These are phyloP conservation scores for Fusarium sacchari DNA, from an alignment of 2,329 filamentous ascomycete species.

Conservation along the genomic window DNA sequence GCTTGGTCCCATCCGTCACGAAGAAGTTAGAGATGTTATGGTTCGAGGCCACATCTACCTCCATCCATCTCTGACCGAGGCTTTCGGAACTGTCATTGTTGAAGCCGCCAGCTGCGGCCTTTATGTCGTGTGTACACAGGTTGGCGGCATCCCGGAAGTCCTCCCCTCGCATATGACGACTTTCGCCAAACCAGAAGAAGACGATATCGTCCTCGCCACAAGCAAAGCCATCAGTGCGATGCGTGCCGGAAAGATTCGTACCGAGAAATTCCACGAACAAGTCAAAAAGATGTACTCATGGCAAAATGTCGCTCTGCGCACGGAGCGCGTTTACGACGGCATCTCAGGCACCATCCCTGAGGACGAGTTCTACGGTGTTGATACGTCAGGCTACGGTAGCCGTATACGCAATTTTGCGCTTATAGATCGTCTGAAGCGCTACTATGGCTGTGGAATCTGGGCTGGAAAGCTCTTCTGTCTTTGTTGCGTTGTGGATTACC, in stretches of 20 bases:
- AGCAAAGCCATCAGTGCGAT: constrained; percentile 88
- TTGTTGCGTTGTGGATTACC: constrained; percentile 92
- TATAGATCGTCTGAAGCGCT: constrained; percentile 93
- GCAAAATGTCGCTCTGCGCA: constrained; percentile 93
- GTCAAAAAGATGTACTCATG: constrained; percentile 99
- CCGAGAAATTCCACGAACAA: constrained; percentile 94
- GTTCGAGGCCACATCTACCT: constrained; percentile 95
- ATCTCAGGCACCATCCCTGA: constrained; percentile 88
- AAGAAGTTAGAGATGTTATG: constrained; percentile 98
- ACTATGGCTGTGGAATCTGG: constrained; percentile 98
- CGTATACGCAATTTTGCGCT: constrained; percentile 87
- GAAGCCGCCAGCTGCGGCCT: constrained; percentile 95
- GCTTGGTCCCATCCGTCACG: constrained; percentile 90
- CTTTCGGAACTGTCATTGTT: constrained; percentile 97
- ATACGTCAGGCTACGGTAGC: constrained; percentile 74
- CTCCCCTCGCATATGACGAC: constrained; percentile 96
- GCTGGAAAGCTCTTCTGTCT: constrained; percentile 97
- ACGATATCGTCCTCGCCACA: constrained; percentile 90
- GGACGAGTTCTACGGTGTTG: constrained; percentile 87
- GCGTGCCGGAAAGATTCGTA: constrained; percentile 85
- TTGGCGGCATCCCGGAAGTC: constrained; percentile 96
- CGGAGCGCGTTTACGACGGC: constrained; percentile 93
- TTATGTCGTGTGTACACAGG: constrained; percentile 95
- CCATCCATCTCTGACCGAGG: constrained; percentile 93
- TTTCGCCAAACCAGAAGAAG: constrained; percentile 96